A percentile compares a stretch with the other conserved stretches of the same genome.
These are phyloP conservation scores for Coffea humblotiana DNA, from an alignment of 305 asterid species.

Conservation along the genomic window DNA sequence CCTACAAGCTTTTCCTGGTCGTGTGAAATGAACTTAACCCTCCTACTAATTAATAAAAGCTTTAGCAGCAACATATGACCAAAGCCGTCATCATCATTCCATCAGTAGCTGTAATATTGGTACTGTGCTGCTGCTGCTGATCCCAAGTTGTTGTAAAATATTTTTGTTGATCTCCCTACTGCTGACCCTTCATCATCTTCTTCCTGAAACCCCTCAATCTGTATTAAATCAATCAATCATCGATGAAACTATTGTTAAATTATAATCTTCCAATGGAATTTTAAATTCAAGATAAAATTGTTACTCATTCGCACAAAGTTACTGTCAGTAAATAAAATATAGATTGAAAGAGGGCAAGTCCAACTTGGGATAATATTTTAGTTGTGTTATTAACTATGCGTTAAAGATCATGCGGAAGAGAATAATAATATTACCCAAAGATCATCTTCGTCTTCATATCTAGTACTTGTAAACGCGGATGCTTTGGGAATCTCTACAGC, in stretches of 20 bases:
- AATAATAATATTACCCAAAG: conserved; percentile 63
- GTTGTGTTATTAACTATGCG: neutral
- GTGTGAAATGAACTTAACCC: conserved; percentile 18
- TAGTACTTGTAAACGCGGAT: conserved; percentile 27
- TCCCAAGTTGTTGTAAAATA: conserved; percentile 41
- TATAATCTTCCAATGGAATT: neutral
- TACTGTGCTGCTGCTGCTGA: conserved; percentile 23
- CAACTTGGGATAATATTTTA: neutral
- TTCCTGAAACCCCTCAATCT: conserved; percentile 54
- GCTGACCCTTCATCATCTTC: conserved; percentile 41
- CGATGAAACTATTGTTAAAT: no score
- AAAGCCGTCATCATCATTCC: neutral
- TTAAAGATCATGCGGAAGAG: conserved; percentile 11
- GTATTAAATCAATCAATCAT: neutral
- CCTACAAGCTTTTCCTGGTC: conserved; percentile 6
- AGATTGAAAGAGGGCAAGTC: neutral
- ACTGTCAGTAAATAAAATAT: neutral
- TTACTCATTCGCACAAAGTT: neutral
- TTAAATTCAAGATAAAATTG: neutral
- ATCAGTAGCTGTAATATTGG: conserved; percentile 47
- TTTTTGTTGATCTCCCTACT: conserved; percentile 16
- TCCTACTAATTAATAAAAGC: neutral
- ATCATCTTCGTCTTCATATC: conserved; percentile 70
- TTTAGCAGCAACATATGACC: neutral
- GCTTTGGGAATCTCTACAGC: conserved; percentile 65